These are phyloP conservation scores for Cyclotella kingstonii DNA, from an alignment of 108 stramenopile species.

Conservation along the genomic window DNA sequence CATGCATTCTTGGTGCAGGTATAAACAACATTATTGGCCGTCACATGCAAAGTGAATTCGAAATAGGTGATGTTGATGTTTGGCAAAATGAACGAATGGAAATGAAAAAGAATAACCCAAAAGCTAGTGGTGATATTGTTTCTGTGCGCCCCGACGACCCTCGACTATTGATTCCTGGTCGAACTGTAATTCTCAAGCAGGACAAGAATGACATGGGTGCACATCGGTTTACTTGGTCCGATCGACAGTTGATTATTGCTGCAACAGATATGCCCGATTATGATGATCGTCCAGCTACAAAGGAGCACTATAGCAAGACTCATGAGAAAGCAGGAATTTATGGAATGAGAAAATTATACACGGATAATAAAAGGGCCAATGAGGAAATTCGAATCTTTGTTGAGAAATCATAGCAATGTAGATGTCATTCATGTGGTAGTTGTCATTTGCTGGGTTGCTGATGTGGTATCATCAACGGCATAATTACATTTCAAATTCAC, in stretches of 20 bases:
- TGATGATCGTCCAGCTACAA: constrained; percentile 63
- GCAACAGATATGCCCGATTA: constrained; percentile 86
- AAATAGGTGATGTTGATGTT: constrained; percentile 64
- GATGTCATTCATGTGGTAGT: background rate
- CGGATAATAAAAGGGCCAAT: constrained; percentile 44
- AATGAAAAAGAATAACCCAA: constrained; percentile 32
- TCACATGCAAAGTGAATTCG: constrained; percentile 67
- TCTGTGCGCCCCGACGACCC: constrained; percentile 25
- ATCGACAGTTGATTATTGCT: constrained; percentile 79
- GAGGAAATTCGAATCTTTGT: constrained; percentile 56
- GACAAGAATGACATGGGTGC: constrained; percentile 89
- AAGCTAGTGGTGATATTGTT: constrained; percentile 9
- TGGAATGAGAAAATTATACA: constrained; percentile 52
- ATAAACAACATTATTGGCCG: constrained; percentile 77
- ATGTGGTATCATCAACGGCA: constrained; percentile 9
- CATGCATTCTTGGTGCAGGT: constrained; percentile 73
- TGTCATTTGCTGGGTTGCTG: constrained; percentile 3
- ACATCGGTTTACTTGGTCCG: constrained; percentile 81
- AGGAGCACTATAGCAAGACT: constrained; percentile 46
- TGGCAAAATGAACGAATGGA: constrained; percentile 41
- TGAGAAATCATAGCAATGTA: constrained; percentile 22
- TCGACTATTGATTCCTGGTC: constrained; percentile 58
- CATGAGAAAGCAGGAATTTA: constrained; percentile 49
- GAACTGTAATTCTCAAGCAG: constrained; percentile 71
- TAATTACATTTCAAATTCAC: no score